These are phyloP conservation scores for Monosporascus sp. DNA, from an alignment of 2,329 filamentous ascomycete genomes.

Conservation along the genomic window DNA sequence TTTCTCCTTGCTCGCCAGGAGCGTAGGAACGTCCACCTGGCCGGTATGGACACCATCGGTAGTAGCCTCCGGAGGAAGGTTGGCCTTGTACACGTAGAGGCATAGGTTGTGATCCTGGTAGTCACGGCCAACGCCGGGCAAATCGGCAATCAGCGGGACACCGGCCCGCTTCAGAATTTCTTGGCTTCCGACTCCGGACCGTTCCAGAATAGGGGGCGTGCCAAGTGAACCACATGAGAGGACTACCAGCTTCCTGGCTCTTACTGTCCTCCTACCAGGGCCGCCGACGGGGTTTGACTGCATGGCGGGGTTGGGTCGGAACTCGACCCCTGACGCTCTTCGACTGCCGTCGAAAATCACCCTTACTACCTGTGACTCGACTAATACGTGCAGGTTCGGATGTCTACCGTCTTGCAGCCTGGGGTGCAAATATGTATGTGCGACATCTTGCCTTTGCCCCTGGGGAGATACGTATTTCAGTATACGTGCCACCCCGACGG, in stretches of 20 bases:
- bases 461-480: slow-evolving; percentile 17
- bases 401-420: slow-evolving; percentile 2
- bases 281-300: slow-evolving; percentile 10
- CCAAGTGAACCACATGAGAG: background rate
- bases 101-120: slow-evolving; percentile 4
- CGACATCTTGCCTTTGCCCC: slow-evolving; percentile 3
- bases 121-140: slow-evolving; percentile 3
- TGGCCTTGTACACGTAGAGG: background rate
- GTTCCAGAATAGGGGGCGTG: slow-evolving; percentile 5
- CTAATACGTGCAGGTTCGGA: slow-evolving; percentile 46
- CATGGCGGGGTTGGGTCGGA: slow-evolving; percentile 35
- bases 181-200: slow-evolving; percentile 5
- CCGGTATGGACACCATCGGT: background rate
- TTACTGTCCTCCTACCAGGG: slow-evolving; percentile 22
- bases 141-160: slow-evolving; percentile 4
- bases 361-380: slow-evolving; percentile 44
- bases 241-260: slow-evolving; percentile 42
- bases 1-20: background rate
- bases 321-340: slow-evolving; percentile 46
- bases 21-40: background rate
- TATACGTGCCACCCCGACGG: slow-evolving; percentile 19
- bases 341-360: slow-evolving; percentile 43
- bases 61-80: slow-evolving; percentile 1
- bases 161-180: slow-evolving; percentile 24
- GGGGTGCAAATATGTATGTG: slow-evolving; percentile 2